A percentile compares a stretch with the other conserved stretches of the same genome.
These are phyloP conservation scores for Sporothrix curviconia DNA, from an alignment of 2,329 filamentous ascomycete genomes.

Conservation along the genomic window DNA sequence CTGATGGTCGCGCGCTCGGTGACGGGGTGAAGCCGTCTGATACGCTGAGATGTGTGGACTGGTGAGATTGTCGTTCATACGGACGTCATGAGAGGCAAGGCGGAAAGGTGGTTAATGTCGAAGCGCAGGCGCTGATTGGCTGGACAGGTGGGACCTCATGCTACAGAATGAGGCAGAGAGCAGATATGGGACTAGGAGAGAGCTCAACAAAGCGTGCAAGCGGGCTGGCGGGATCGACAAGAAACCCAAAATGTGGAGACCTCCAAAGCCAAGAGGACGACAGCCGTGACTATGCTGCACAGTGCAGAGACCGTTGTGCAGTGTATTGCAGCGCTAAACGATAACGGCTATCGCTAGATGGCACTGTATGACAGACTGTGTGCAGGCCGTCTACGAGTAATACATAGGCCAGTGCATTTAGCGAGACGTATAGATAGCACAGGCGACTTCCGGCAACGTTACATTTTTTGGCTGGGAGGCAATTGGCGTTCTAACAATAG, in stretches of 20 bases:
- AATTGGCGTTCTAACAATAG: neutral
- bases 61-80: slow-evolving; percentile 6
- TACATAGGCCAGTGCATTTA: neutral
- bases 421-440: neutral
- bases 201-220: neutral
- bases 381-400: no score
- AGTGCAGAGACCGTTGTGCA: neutral
- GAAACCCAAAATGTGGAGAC: neutral
- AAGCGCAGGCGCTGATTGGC: slow-evolving; percentile 6
- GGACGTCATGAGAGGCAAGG: neutral
- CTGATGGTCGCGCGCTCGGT: neutral
- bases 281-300: neutral
- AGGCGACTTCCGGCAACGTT: slow-evolving; percentile 11
- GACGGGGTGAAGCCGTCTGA: neutral
- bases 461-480: slow-evolving; percentile 2
- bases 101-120: slow-evolving; percentile 4
- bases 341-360: neutral
- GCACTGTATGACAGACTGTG: slow-evolving; percentile 3
- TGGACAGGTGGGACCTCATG: neutral
- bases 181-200: neutral
- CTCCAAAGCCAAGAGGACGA: neutral
- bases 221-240: neutral
- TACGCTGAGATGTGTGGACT: slow-evolving; percentile 1
- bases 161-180: neutral
- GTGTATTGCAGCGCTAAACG: neutral